A percentile compares a stretch with the other conserved stretches of the same genome.
Evolutionary conservation across 108 stramenopile species (phyloP).

Genomic region (Fragilaria crotonensis): DNA sequence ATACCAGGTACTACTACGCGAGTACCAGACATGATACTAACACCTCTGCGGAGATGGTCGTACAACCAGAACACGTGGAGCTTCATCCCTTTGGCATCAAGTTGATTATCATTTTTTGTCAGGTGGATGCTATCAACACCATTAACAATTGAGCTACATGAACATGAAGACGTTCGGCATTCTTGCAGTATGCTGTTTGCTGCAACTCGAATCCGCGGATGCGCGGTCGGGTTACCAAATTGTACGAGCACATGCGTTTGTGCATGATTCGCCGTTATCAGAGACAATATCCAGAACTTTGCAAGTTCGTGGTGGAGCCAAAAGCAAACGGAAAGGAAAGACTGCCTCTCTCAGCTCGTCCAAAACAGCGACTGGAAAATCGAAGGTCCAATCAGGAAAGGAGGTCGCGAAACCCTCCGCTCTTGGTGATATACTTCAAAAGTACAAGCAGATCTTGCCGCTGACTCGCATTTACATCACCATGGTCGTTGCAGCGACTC

Average conservation of each 20-base stretch:
- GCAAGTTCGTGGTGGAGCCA: slow-evolving; percentile 18
- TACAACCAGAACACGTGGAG: too few species aligned
- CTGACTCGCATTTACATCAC: slow-evolving; percentile 79
- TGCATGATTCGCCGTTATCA: background rate
- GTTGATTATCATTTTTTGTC: too few species aligned
- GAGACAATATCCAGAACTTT: background rate
- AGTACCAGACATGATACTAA: too few species aligned
- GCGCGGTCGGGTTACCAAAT: background rate
- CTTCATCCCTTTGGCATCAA: too few species aligned
- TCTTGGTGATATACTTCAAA: slow-evolving; percentile 37
- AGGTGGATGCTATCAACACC: too few species aligned
- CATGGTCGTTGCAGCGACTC: slow-evolving; percentile 53
- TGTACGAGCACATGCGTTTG: background rate
- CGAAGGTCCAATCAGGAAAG: slow-evolving; percentile 39
- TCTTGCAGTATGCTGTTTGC: too few species aligned
- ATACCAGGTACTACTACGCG: too few species aligned
- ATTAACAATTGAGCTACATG: too few species aligned
- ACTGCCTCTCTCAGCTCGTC: slow-evolving; percentile 7
- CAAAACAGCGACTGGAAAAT: slow-evolving; percentile 39
- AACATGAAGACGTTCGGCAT: too few species aligned
- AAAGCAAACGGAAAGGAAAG: slow-evolving; percentile 4
- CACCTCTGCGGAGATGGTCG: too few species aligned
- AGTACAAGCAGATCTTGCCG: slow-evolving; percentile 72
- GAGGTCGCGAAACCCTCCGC: slow-evolving; percentile 42
- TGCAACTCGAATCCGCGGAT: too few species aligned